phyloP scores from a whole-genome alignment of 345 rosid genomes.

The Pistacia atlantica region DNA sequence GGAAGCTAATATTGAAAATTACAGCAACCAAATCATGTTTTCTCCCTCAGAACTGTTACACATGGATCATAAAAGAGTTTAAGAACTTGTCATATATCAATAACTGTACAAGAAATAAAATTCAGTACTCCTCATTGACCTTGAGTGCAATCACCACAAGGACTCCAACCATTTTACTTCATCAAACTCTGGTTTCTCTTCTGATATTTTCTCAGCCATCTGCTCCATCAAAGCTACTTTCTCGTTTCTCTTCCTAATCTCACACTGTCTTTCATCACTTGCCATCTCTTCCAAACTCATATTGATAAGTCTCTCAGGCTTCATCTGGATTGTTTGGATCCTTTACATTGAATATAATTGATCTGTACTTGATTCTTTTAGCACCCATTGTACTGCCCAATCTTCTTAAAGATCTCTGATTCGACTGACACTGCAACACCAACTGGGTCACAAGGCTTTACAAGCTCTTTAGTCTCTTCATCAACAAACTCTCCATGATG shows the following conservation, averaged over 20 bases:
- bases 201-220: too few species aligned
- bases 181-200: too few species aligned
- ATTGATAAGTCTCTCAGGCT: conserved; percentile 41
- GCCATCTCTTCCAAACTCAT: conserved; percentile 56
- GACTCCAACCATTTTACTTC: too few species aligned
- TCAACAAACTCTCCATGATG: conserved; percentile 40
- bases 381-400: conserved; percentile 45
- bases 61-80: too few species aligned
- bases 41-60: too few species aligned
- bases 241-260: conserved; percentile 45
- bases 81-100: too few species aligned
- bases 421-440: conserved; percentile 47
- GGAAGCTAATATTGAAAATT: conserved; percentile 8
- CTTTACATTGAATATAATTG: conserved; percentile 51
- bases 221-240: conserved; percentile 19
- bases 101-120: too few species aligned
- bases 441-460: conserved; percentile 40
- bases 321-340: conserved; percentile 51
- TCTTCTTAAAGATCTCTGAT: conserved; percentile 40
- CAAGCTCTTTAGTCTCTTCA: conserved; percentile 27
- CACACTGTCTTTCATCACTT: conserved; percentile 37
- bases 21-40: conserved; percentile 24
- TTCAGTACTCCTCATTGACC: too few species aligned
- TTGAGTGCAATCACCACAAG: neutral
- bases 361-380: conserved; percentile 49